Base-by-base conservation (phyloP, 306 rosid species). In the Citrullus mucosospermus region DNA sequence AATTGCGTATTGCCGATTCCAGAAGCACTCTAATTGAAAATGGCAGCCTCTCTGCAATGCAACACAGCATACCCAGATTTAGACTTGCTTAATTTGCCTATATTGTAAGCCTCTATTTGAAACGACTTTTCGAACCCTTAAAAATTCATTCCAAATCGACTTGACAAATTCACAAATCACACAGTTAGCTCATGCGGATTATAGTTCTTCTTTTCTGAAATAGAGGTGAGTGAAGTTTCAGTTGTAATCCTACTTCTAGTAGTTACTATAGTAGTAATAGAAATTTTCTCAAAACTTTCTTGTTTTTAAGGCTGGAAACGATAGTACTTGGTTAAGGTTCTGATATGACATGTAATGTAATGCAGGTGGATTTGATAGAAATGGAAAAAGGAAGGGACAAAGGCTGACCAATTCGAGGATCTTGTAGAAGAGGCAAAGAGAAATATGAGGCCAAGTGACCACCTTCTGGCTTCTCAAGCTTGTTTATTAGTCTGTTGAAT, bases 1-100 rank as follows among this genome's bases (percentile, higher is more conserved):
- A 90, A 70, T 94, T 92, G 11, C 93, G 96, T 41, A 94, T 89
- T 10, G 97, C 94, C 6, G 97, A 94, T 84, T 94, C 98, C 5
- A 94, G 88, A 79, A 94, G 96, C 63, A 94, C 89, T 86, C 86
- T 94, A 7, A 94, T 87, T 16, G 96, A 87, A 91, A 88, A 90
- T 18, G 98, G 93, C 46, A 94, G 90, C 55, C 79, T 91, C 80
- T 94, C 98, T 87, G 87, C 50, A 36, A 36, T 36, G 39, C 39
- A 36, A 36, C 39, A 36, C 70, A 30, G 16, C 62, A 57, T 57
- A 17, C 18, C 10, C 16, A 57, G 14, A 22, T 48, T 48, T 48
- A 48, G 53, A 48, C 53, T 11, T 48, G 12, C 53, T 10, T 48
- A 5, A 0, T 48, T 48, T 48, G 16, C 9, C 53, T 48, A 48